Evolutionary conservation across 768 basidiomycete genomes (phyloP).

Genomic region (Suillus brevipes): DNA sequence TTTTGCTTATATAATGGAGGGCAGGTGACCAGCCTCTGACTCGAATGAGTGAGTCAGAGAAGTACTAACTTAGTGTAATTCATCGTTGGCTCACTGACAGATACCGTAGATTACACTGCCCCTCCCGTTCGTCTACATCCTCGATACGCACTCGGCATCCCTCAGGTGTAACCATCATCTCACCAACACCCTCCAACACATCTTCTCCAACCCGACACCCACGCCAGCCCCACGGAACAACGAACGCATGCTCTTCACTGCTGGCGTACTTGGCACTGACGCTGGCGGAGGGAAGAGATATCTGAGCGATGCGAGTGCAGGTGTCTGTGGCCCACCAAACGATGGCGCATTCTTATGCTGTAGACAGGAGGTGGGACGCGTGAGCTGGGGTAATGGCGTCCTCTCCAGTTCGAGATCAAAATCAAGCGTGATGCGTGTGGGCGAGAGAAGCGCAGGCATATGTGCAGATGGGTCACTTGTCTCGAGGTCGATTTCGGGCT

Average conservation of each 20-base stretch:
- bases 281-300: constrained; percentile 29
- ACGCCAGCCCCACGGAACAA: constrained; percentile 27
- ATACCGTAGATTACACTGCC: background rate
- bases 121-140: constrained; percentile 11
- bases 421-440: background rate
- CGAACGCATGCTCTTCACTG: constrained; percentile 31
- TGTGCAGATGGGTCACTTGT: constrained; percentile 19
- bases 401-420: constrained; percentile 5
- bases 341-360: background rate
- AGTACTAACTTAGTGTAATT: no score
- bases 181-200: constrained; percentile 28
- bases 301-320: constrained; percentile 31
- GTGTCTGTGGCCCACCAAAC: constrained; percentile 22
- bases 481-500: background rate
- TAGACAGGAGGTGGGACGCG: background rate
- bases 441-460: constrained; percentile 5
- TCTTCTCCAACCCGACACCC: constrained; percentile 27
- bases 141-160: constrained; percentile 20
- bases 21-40: no score
- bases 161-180: constrained; percentile 33
- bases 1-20: no score
- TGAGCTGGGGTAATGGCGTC: constrained; percentile 8
- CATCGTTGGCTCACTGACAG: no score
- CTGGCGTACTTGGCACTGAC: constrained; percentile 21
- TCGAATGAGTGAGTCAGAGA: no score